Conservation (phyloP, 192 early-diverging fungal species). For the Podila minutissima region DNA sequence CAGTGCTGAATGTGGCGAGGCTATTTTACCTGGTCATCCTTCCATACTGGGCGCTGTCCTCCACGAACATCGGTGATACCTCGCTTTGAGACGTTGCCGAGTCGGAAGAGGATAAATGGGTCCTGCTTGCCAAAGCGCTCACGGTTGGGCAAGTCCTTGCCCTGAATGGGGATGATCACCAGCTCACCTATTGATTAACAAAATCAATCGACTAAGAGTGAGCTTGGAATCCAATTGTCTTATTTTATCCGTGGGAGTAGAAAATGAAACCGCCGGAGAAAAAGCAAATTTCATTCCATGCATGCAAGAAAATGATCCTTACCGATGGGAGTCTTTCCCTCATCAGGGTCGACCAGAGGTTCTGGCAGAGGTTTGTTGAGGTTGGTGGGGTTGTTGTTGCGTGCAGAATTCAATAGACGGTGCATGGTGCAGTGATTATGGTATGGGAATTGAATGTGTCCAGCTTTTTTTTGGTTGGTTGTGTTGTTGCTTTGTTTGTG, state of each 20-base stretch:
- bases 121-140: conserved; percentile 64
- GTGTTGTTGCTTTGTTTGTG: no score
- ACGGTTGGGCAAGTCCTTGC: conserved; percentile 40
- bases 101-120: conserved; percentile 61
- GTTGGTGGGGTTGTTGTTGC: conserved; percentile 12
- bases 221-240: not conserved
- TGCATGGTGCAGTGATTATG: conserved; percentile 18
- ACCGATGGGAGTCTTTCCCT: conserved; percentile 50
- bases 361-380: conserved; percentile 51
- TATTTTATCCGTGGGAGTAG: no score
- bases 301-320: conserved; percentile 3
- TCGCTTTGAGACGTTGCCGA: conserved; percentile 59
- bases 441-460: not conserved
- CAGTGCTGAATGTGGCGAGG: not conserved
- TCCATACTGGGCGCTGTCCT: conserved; percentile 64
- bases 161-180: conserved; percentile 51
- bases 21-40: conserved; percentile 62
- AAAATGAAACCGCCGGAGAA: no score
- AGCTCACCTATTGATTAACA: conserved; percentile 21
- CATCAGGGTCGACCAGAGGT: conserved; percentile 47
- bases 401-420: conserved; percentile 17
- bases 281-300: no score
- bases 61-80: conserved; percentile 62
- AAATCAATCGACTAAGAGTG: not conserved
- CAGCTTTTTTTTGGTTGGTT: not conserved